Conservation (phyloP, 2,329 filamentous ascomycete species). For the Fusarium succisae region DNA sequence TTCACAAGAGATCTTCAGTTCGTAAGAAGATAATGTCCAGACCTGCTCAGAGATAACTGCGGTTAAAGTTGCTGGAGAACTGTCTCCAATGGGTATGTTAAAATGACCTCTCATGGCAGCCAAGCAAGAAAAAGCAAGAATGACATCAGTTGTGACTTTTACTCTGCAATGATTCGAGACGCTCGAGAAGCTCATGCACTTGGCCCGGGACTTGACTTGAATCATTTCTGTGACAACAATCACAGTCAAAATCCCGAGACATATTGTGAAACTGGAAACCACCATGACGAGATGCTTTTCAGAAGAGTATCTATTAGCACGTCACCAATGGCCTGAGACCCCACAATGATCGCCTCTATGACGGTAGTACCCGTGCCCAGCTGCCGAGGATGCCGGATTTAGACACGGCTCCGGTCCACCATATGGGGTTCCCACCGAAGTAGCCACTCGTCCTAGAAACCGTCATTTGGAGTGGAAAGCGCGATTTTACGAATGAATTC, state of each 20-base stretch:
- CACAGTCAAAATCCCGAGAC: neutral
- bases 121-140: neutral
- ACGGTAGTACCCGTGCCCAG: neutral
- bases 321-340: neutral
- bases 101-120: neutral
- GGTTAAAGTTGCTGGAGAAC: no score
- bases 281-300: neutral
- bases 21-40: neutral
- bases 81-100: no score
- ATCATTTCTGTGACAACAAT: neutral
- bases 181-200: neutral
- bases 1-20: no score
- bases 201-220: no score
- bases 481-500: accelerated
- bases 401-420: no score
- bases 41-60: neutral
- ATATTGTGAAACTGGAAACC: neutral
- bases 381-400: neutral
- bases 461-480: neutral
- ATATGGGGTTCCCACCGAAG: neutral
- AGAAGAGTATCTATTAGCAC: neutral
- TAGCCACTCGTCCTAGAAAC: neutral
- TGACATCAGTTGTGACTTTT: neutral
- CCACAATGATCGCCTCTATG: neutral
- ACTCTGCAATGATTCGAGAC: no score